These are phyloP conservation scores for Nadsonia commutata DNA, from an alignment of 1,139 yeast genomes.

Conservation along the genomic window DNA sequence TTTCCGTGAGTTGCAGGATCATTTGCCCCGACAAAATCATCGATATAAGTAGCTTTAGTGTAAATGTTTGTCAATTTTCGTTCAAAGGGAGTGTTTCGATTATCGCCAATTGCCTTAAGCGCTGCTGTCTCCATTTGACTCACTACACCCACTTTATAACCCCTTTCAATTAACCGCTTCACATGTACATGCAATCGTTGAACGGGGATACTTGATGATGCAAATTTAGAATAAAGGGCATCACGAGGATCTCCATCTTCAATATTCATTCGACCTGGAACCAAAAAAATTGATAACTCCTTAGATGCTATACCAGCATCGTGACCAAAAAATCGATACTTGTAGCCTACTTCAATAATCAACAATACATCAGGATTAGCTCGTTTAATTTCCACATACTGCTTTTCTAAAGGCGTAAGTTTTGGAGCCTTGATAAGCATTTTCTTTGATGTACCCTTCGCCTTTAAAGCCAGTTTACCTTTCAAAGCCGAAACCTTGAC, in stretches of 20 bases:
- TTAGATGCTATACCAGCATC: slow-evolving; percentile 64
- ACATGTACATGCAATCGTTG: slow-evolving; percentile 59
- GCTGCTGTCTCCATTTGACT: slow-evolving; percentile 77
- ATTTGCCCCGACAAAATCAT: slow-evolving; percentile 25
- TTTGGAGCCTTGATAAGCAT: slow-evolving; percentile 11
- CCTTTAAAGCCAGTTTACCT: neutral
- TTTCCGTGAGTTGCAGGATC: slow-evolving; percentile 9
- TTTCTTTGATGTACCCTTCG: neutral
- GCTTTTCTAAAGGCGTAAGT: slow-evolving; percentile 70
- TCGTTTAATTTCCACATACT: slow-evolving; percentile 49
- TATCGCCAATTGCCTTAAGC: slow-evolving; percentile 37
- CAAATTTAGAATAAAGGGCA: slow-evolving; percentile 40
- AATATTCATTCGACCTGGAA: slow-evolving; percentile 46
- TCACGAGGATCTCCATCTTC: slow-evolving; percentile 30
- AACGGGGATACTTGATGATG: slow-evolving; percentile 78
- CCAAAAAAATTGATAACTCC: slow-evolving; percentile 53
- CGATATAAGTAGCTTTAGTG: slow-evolving; percentile 75
- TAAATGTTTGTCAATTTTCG: slow-evolving; percentile 59
- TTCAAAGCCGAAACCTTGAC: neutral
- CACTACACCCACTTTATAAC: slow-evolving; percentile 65
- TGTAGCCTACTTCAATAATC: slow-evolving; percentile 81
- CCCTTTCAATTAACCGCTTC: slow-evolving; percentile 27
- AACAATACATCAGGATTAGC: slow-evolving; percentile 51
- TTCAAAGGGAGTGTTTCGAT: slow-evolving; percentile 41
- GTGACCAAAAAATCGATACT: slow-evolving; percentile 70